phyloP scores from a whole-genome alignment of 202 grass and related monocot genomes.

The Hordeum pubiflorum region DNA sequence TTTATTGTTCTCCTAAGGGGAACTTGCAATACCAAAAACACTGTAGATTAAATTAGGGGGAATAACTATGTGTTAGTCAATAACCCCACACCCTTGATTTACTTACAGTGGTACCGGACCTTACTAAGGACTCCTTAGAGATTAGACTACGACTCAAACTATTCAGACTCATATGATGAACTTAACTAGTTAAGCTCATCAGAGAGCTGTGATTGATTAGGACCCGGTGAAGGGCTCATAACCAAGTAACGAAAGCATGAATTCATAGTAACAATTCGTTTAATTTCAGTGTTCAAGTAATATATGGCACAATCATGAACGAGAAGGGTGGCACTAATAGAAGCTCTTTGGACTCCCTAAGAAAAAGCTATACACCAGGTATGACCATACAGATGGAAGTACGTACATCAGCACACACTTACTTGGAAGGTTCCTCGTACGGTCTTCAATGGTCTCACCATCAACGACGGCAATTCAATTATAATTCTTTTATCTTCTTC shows the following conservation, averaged over 20 bases:
- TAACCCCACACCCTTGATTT: neutral
- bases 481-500: conserved; percentile 75
- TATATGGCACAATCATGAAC: conserved; percentile 15
- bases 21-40: conserved; percentile 1
- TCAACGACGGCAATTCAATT: conserved; percentile 78
- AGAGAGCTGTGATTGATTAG: conserved; percentile 14
- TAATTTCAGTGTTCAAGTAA: conserved; percentile 12
- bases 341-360: conserved; percentile 16
- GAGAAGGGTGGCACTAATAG: neutral
- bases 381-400: conserved; percentile 35
- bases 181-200: conserved; percentile 20
- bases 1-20: neutral
- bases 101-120: neutral
- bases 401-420: conserved; percentile 55
- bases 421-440: conserved; percentile 94
- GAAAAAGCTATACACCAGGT: conserved; percentile 21
- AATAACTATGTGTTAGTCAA: neutral
- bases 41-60: neutral
- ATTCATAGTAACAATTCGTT: conserved; percentile 13
- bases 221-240: neutral
- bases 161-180: neutral
- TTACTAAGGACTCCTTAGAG: neutral
- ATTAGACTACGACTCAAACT: neutral
- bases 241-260: conserved; percentile 12
- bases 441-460: conserved; percentile 85